A percentile compares a stretch with the other conserved stretches of the same genome.
Evolutionary conservation across 495 filamentous ascomycete species (phyloP).

Genomic region (Tuber aestivum): DNA sequence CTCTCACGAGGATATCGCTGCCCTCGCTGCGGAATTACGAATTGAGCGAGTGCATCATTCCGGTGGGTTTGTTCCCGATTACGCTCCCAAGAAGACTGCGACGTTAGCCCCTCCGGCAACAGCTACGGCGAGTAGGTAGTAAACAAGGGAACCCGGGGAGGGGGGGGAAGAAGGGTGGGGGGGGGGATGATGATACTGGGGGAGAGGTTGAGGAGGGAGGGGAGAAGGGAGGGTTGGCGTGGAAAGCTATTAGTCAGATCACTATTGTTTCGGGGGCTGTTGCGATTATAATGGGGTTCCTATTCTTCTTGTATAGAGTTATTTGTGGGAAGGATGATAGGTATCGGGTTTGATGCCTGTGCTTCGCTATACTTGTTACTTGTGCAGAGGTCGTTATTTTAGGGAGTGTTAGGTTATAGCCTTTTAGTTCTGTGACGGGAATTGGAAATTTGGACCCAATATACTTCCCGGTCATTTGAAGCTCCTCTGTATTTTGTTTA

Average conservation of each 20-base stretch:
- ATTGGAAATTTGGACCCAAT: not conserved
- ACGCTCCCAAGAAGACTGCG: not conserved
- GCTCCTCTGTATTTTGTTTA: not conserved
- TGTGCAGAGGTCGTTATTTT: not conserved
- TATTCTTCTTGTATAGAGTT: conserved; percentile 4
- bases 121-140: not conserved
- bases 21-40: not conserved
- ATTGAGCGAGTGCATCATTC: not conserved
- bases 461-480: not conserved
- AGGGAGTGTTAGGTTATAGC: not conserved
- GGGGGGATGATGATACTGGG: not conserved
- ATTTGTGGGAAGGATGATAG: not conserved
- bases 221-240: not conserved
- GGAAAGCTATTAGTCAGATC: not conserved
- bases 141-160: not conserved
- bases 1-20: not conserved
- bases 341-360: not conserved
- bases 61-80: not conserved
- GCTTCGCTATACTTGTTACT: not conserved
- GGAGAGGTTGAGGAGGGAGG: not conserved
- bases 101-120: not conserved
- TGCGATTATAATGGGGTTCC: not conserved
- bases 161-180: not conserved
- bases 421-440: not conserved
- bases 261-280: not conserved